phyloP scores from a whole-genome alignment of 192 early-diverging fungal genomes.

The Linnemannia schmuckeri region DNA sequence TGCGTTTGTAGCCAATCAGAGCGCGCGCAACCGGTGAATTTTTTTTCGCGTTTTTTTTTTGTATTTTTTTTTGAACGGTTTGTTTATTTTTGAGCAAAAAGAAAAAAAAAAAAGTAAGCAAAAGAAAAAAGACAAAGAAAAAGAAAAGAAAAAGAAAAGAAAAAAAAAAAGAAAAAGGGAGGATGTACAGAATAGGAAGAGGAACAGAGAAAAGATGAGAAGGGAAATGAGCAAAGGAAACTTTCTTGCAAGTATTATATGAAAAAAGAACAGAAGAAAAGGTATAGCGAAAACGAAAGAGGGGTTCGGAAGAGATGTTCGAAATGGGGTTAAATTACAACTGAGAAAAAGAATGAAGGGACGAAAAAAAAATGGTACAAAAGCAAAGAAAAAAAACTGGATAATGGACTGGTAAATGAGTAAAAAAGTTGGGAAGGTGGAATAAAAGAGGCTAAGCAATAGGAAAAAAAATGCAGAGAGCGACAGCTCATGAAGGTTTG shows the following conservation, averaged over 20 bases:
- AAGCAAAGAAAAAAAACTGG: not conserved
- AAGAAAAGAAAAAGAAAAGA: not conserved
- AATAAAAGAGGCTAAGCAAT: not conserved
- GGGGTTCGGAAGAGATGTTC: too few species aligned
- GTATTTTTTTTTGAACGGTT: conserved; percentile 1
- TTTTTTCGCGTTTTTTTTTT: not conserved
- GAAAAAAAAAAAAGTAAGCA: not conserved
- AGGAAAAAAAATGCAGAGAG: not conserved
- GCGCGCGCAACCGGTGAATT: not conserved
- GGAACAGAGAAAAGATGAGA: not conserved
- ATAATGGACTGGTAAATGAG: not conserved
- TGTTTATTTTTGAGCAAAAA: conserved; percentile 7
- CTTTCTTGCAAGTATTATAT: conserved; percentile 2
- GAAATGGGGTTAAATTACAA: conserved; percentile 2
- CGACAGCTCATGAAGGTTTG: not conserved
- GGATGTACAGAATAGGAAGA: not conserved
- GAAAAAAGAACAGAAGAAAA: not conserved
- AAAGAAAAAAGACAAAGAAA: not conserved
- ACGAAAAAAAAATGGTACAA: not conserved
- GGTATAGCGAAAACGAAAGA: conserved; percentile 11
- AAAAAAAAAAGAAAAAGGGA: not conserved
- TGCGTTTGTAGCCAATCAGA: not conserved
- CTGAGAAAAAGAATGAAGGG: not conserved
- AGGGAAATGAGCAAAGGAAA: not conserved
- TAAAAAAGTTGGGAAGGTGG: not conserved